Percentiles rank a stretch among this genome's conserved stretches.
Evolutionary conservation across 2,329 filamentous ascomycete species (phyloP).

Genomic region (Ascochyta rabiei): DNA sequence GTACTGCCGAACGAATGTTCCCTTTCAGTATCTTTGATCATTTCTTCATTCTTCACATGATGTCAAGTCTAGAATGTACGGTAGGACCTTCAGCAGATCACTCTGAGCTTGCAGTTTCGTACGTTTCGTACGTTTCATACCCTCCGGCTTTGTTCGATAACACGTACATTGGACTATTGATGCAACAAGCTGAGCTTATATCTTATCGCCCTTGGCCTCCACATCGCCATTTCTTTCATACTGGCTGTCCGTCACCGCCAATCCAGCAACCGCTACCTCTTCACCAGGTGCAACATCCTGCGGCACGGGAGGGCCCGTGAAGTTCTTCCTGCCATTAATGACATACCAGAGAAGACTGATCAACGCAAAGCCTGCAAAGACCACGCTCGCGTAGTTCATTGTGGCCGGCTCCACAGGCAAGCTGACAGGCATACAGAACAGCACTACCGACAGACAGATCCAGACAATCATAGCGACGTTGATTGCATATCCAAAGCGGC

Average conservation of each 20-base stretch:
- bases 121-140: no score
- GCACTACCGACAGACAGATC: conserved; percentile 71
- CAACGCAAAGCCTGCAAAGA: conserved; percentile 48
- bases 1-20: neutral
- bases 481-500: conserved; percentile 70
- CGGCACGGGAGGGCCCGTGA: conserved; percentile 47
- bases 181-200: neutral
- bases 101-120: no score
- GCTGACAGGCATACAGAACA: conserved; percentile 74
- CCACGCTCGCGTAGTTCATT: conserved; percentile 54
- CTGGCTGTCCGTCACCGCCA: conserved; percentile 38
- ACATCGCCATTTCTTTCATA: conserved; percentile 33
- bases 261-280: conserved; percentile 39
- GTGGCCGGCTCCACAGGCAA: conserved; percentile 48
- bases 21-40: no score
- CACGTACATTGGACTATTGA: neutral
- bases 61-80: no score
- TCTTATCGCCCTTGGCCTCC: conserved; percentile 30
- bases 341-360: conserved; percentile 49
- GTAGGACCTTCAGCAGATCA: no score
- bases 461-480: conserved; percentile 72
- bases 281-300: conserved; percentile 44
- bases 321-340: conserved; percentile 45
- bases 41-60: no score
- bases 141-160: no score